Evolutionary conservation across 1,284 basidiomycete species (phyloP), one percentile per base, ranked within the genome.

Genomic region (Boletus hoseneyae): DNA sequence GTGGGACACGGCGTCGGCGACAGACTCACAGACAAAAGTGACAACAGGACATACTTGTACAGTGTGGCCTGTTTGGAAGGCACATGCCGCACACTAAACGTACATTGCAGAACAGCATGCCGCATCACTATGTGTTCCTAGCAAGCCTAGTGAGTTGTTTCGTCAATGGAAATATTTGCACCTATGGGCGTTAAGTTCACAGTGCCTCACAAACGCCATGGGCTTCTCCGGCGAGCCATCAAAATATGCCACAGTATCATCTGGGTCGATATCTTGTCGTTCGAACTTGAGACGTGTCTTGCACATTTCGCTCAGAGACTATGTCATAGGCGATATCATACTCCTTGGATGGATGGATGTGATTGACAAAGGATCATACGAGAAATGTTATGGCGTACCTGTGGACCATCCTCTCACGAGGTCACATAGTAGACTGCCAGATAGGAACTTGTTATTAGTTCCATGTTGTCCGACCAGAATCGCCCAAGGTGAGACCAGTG

Each of bases 271-370:
- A 57, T 97, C 94, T 64, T 96, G 87, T 35, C 94, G 76, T 45
- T 87, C 83, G 51, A 82, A 80, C 56, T 90, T 87, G 57, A 99
- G 81, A 65, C 97, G 90, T 0, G 93, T 93, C 55, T 79, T 82
- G 70, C 90, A 93, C 92, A 97, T 98, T 70, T 99, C 97, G 8
- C 92, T 95, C 50, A 99, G 74, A 3, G 95, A 97, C 97, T 97
- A 99, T 0, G 96, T 98, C 23, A 88, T 97, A 11, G 92, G 99
- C 16, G 85, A 72, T 61, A 97, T 96, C 90, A 96, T 95, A 35
- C 87, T 85, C 90, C 93, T 56, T 16, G 32, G 36, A 10, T 12
- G 6, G 32, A 41, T 39, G n/a, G 1, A 10, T n/a, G n/a, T n/a
- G n/a, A 48, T 51, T 8, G 41, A 30, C 9, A 33, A 15, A 30